These are phyloP conservation scores for Lithocarpus polystachyus DNA, from an alignment of 306 rosid genomes.

Conservation along the genomic window DNA sequence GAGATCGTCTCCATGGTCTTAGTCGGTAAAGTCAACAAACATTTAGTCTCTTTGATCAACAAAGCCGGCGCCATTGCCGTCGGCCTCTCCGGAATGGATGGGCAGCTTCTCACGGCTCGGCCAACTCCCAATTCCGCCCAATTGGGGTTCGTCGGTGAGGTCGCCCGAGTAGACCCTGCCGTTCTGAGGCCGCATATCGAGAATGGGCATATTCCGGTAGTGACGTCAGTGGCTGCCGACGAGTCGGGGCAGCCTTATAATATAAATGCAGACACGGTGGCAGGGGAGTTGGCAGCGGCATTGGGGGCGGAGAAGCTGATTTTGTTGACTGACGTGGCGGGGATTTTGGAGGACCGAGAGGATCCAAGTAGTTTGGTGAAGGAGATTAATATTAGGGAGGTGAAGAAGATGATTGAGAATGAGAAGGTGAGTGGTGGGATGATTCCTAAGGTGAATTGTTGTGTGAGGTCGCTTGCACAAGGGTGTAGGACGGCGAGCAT, in stretches of 20 bases:
- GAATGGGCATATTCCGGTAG: conserved; percentile 73
- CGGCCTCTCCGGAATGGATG: conserved; percentile 86
- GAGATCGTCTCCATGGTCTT: conserved; percentile 96
- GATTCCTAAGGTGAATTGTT: conserved; percentile 93
- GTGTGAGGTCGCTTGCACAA: conserved; percentile 73
- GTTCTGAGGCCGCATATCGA: conserved; percentile 59
- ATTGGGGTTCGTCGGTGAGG: conserved; percentile 84
- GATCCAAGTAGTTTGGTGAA: conserved; percentile 66
- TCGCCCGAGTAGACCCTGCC: conserved; percentile 57
- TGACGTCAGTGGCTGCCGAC: conserved; percentile 84
- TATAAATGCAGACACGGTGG: conserved; percentile 89
- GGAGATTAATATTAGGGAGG: conserved; percentile 67
- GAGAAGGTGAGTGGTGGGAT: conserved; percentile 81
- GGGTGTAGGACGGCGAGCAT: conserved; percentile 86
- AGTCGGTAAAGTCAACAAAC: conserved; percentile 83
- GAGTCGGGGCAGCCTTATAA: conserved; percentile 75
- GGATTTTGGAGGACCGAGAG: conserved; percentile 59
- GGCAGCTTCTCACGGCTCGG: conserved; percentile 68
- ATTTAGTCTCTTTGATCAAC: conserved; percentile 69
- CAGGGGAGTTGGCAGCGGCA: conserved; percentile 87
- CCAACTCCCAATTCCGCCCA: conserved; percentile 67
- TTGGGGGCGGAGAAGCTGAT: conserved; percentile 90
- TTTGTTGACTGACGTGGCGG: conserved; percentile 85
- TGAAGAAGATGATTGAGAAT: conserved; percentile 66
- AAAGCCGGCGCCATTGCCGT: conserved; percentile 79